Percentiles rank a stretch among this genome's conserved stretches.
These are phyloP conservation scores for Syzygium aromaticum DNA, from an alignment of 345 rosid species.

Conservation along the genomic window DNA sequence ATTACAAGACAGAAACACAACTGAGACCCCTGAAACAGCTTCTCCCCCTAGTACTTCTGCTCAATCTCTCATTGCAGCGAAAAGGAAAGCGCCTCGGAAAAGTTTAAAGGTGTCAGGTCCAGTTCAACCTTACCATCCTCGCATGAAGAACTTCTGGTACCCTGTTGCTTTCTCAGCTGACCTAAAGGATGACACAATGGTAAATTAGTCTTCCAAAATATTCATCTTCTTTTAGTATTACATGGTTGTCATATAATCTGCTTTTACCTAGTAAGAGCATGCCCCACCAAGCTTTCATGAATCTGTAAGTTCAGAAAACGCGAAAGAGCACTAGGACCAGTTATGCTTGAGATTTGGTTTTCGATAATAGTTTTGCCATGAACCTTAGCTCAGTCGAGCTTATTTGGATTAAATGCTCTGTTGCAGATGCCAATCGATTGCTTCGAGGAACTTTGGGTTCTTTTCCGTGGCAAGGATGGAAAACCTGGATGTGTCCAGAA, in stretches of 20 bases:
- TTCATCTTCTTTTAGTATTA: neutral
- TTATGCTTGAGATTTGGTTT: neutral
- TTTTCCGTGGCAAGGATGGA: constrained; percentile 89
- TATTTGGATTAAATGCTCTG: neutral
- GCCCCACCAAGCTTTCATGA: neutral
- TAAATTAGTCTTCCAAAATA: constrained; percentile 9
- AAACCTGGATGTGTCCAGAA: constrained; percentile 90
- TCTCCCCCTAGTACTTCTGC: constrained; percentile 40
- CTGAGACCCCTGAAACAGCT: constrained; percentile 29
- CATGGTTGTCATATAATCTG: neutral
- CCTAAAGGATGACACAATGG: constrained; percentile 89
- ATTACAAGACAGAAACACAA: constrained; percentile 47
- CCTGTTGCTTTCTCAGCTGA: constrained; percentile 81
- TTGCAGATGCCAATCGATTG: constrained; percentile 88
- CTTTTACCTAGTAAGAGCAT: neutral
- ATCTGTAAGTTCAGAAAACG: neutral
- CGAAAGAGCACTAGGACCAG: neutral
- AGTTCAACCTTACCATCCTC: constrained; percentile 62
- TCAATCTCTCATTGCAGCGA: constrained; percentile 26
- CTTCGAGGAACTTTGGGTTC: constrained; percentile 94
- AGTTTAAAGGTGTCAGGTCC: constrained; percentile 92
- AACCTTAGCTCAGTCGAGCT: neutral
- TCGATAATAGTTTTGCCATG: neutral
- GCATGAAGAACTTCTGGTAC: constrained; percentile 88
- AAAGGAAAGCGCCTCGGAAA: constrained; percentile 41